A percentile compares a stretch with the other conserved stretches of the same genome.
Evolutionary conservation across 177 flowering plant genomes (phyloP).

Genomic region (Telopea speciosissima): DNA sequence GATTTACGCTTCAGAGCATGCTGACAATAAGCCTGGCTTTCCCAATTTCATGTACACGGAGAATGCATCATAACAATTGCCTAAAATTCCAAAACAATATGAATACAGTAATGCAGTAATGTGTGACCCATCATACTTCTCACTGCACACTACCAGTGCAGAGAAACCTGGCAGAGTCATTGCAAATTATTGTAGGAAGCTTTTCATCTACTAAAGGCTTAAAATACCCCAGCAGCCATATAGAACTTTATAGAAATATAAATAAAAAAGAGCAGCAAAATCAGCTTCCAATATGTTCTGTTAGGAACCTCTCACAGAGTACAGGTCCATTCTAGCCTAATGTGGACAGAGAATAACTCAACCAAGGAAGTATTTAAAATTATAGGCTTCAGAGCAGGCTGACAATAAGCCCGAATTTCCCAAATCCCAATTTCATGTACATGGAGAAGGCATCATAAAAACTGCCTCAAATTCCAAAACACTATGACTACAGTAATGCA

Average conservation of each 20-base stretch:
- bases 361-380: no score
- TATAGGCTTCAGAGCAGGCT: no score
- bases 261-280: slow-evolving; percentile 1
- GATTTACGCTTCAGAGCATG: no score
- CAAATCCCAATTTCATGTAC: no score
- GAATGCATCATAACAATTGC: no score
- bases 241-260: slow-evolving; percentile 4
- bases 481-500: background rate
- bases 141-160: slow-evolving; percentile 98
- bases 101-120: slow-evolving; percentile 6
- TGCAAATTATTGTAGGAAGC: slow-evolving; percentile 61
- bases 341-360: background rate
- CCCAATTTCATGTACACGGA: no score
- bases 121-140: slow-evolving; percentile 98
- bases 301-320: background rate
- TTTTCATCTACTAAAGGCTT: slow-evolving; percentile 34
- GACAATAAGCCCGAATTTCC: no score
- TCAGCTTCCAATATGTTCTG: slow-evolving; percentile 13
- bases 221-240: slow-evolving; percentile 34
- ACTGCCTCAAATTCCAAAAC: background rate
- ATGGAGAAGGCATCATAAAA: no score
- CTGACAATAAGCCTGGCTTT: no score
- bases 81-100: background rate
- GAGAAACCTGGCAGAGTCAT: slow-evolving; percentile 99
- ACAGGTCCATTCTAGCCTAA: background rate